phyloP scores from a whole-genome alignment of 768 basidiomycete species.

The Auriscalpium vulgare region DNA sequence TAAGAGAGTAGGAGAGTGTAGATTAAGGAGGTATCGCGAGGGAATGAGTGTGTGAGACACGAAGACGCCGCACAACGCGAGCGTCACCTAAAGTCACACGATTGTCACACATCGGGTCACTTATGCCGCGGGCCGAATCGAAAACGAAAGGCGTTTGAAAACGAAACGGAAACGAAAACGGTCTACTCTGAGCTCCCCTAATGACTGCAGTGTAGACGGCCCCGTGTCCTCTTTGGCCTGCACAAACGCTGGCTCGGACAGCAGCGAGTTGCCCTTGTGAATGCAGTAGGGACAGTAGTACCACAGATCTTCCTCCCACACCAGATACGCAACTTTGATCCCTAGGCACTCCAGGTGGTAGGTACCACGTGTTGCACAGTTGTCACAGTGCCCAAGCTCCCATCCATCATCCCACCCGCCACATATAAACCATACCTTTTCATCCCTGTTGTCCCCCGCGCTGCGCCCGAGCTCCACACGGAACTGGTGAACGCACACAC shows the following conservation, averaged over 20 bases:
- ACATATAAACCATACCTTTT: slow-evolving; percentile 58
- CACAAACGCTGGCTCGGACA: slow-evolving; percentile 59
- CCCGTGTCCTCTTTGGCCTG: slow-evolving; percentile 51
- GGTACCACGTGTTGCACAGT: slow-evolving; percentile 72
- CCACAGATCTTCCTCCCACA: slow-evolving; percentile 75
- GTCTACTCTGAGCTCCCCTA: no score
- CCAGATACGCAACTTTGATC: slow-evolving; percentile 57
- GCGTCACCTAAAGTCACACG: no score
- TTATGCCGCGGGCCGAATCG: no score
- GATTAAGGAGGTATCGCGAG: no score
- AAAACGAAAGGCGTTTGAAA: no score
- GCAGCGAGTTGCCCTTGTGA: slow-evolving; percentile 14
- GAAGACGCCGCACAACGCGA: no score
- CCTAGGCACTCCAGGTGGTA: slow-evolving; percentile 79
- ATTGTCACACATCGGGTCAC: no score
- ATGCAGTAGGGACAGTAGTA: slow-evolving; percentile 59
- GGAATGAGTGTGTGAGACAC: no score
- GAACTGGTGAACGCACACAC: slow-evolving; percentile 45
- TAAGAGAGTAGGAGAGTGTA: no score
- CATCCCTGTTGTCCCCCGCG: slow-evolving; percentile 34
- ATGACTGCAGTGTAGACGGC: no score
- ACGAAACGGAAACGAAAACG: no score
- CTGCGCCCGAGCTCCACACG: slow-evolving; percentile 19
- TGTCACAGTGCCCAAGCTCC: slow-evolving; percentile 77
- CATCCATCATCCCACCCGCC: slow-evolving; percentile 59